These are phyloP conservation scores for Chaetothyriales sp. DNA, from an alignment of 2,329 filamentous ascomycete genomes.

Conservation along the genomic window DNA sequence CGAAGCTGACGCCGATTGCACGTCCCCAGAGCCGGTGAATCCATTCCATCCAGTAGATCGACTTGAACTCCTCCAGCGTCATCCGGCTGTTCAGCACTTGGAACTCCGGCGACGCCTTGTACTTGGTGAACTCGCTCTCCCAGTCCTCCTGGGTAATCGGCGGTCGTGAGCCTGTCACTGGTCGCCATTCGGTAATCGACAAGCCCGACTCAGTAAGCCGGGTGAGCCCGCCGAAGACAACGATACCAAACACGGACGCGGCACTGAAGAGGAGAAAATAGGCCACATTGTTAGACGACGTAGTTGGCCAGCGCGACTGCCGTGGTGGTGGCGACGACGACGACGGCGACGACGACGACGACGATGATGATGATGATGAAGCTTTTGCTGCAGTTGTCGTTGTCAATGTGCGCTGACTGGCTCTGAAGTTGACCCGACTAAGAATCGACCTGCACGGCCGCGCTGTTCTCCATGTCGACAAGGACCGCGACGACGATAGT, in stretches of 20 bases:
- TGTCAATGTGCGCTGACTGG: background rate
- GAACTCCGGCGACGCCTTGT: constrained; percentile 85
- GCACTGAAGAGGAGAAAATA: constrained; percentile 90
- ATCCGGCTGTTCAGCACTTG: constrained; percentile 83
- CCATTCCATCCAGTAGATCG: constrained; percentile 99
- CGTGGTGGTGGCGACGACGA: background rate
- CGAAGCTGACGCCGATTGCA: constrained; percentile 76
- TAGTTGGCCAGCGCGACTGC: constrained; percentile 36
- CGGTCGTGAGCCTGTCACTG: constrained; percentile 81
- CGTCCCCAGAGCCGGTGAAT: constrained; percentile 87
- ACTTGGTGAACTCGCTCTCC: constrained; percentile 86
- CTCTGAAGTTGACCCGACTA: constrained; percentile 1
- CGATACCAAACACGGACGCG: constrained; percentile 88
- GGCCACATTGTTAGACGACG: constrained; percentile 60
- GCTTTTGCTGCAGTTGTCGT: background rate
- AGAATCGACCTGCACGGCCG: background rate
- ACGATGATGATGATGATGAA: background rate
- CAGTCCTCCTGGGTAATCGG: constrained; percentile 67
- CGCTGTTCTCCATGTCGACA: background rate
- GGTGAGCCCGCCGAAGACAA: constrained; percentile 86
- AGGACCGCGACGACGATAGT: background rate
- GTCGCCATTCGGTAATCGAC: constrained; percentile 97
- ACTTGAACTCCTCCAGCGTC: constrained; percentile 85
- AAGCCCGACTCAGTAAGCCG: constrained; percentile 88
- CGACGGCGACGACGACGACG: background rate